A percentile compares a stretch with the other conserved stretches of the same genome.
phyloP scores from a whole-genome alignment of 106 monocot species.

The Dendrobium chrysotoxum region DNA sequence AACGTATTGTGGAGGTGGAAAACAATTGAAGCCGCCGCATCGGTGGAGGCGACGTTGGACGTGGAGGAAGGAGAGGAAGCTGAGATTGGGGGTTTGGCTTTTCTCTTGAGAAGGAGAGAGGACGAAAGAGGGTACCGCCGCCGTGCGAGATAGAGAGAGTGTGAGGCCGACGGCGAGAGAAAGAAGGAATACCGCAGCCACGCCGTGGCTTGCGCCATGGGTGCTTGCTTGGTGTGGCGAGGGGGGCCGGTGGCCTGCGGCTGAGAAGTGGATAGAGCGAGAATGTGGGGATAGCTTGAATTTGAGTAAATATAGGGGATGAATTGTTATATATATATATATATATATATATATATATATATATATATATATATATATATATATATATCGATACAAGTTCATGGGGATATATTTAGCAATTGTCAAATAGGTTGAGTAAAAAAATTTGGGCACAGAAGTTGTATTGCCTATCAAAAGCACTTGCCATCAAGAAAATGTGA shows the following conservation, averaged over 20 bases:
- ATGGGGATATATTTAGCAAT: too few relatives aligned
- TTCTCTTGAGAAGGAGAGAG: neutral
- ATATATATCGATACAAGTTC: too few relatives aligned
- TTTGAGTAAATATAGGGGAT: too few relatives aligned
- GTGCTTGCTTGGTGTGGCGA: neutral
- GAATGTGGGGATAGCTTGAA: too few relatives aligned
- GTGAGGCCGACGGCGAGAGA: neutral
- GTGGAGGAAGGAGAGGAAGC: neutral
- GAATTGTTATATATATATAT: too few relatives aligned
- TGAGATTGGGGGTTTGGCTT: neutral
- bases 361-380: too few relatives aligned
- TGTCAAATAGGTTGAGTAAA: too few relatives aligned
- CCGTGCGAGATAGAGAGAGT: neutral
- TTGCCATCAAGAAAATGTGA: too few relatives aligned
- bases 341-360: too few relatives aligned
- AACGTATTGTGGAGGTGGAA: conserved; percentile 69
- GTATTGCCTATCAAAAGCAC: too few relatives aligned
- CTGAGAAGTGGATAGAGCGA: neutral
- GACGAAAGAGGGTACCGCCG: neutral
- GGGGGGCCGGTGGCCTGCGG: neutral
- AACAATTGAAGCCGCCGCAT: conserved; percentile 7
- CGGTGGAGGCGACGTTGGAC: neutral
- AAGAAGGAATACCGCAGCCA: neutral
- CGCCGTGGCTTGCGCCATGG: conserved; percentile 5
- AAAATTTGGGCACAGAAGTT: too few relatives aligned